Base-by-base conservation (phyloP, 768 basidiomycete species). In the Lentinula lateritia region DNA sequence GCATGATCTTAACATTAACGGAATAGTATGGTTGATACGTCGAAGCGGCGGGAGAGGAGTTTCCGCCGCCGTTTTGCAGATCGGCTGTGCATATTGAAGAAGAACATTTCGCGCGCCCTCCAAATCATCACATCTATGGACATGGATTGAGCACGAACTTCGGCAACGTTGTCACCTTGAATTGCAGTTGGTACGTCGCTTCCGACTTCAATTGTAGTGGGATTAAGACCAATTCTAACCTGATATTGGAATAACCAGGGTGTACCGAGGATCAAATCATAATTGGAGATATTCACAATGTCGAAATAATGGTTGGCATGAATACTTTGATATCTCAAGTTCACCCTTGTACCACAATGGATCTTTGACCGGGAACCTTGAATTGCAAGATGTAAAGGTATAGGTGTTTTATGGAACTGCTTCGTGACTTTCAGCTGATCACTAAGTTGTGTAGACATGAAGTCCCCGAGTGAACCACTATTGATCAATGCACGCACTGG, bases 221-320 rank as follows among this genome's bases (percentile, higher is more conserved):
- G 70, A 46, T 73, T 73, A 13, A 75, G 63, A 0, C 71, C 74
- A 1, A 75, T 36, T 0, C 62, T 62, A 0, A 75, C 66, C 7
- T 67, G 35, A 35, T 78, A 71, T 16, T 75, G 71, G 48, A 67
- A 73, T 16, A 74, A n/a, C 61, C 70, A 75, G 0, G 69, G 76
- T 0, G 74, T 76, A 0, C 78, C 73, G 0, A 79, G 63, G 3
- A 78, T 75, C 0, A 74, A 3, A n/a, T 82, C 72, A 42, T 80
- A 80, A 3, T 64, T 69, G 0, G 73, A 67, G 0, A 80, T 7
- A 52, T 80, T 80, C 0, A 72, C 69, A 0, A 80, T 63, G 62
- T 80, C 71, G 52, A 80, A 78, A 1, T 67, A 62, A 0, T 69
- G 41, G 13, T 5, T 3, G 18, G 48, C 58, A 7, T 20, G 12